Conservation (phyloP, 345 rosid species). For the Hibiscus syriacus region DNA sequence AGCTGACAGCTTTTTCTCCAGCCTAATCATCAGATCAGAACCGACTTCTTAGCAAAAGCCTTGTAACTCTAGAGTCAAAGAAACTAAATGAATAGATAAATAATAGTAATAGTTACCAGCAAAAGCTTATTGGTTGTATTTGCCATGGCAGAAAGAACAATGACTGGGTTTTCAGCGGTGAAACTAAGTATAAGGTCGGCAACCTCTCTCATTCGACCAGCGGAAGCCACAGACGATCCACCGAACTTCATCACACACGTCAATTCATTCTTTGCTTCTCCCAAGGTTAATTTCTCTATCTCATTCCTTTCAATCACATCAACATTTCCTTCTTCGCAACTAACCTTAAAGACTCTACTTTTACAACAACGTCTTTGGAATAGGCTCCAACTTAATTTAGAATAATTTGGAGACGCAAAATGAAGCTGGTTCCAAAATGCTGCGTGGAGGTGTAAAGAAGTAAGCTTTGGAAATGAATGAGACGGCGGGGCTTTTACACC, state of each 20-base stretch:
- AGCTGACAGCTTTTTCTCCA: constrained; percentile 88
- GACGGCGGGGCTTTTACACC: constrained; percentile 6
- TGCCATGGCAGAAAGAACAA: constrained; percentile 98
- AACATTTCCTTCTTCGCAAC: constrained; percentile 23
- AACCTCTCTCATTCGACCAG: constrained; percentile 80
- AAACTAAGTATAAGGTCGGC: constrained; percentile 76
- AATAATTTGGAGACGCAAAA: constrained; percentile 9
- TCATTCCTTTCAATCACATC: constrained; percentile 34
- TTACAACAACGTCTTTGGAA: constrained; percentile 7
- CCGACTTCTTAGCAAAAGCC: not conserved
- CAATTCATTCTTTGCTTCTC: constrained; percentile 35
- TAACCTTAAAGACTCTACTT: constrained; percentile 23
- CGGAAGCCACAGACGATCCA: constrained; percentile 84
- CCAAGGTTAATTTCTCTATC: constrained; percentile 7
- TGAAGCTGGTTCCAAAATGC: constrained; percentile 12
- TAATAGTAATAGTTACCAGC: constrained; percentile 33
- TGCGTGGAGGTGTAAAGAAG: constrained; percentile 8
- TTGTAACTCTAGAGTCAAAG: not conserved
- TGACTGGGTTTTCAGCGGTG: constrained; percentile 68
- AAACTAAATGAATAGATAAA: not conserved
- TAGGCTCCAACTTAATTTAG: not conserved
- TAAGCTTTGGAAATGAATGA: not conserved
- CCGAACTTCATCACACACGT: constrained; percentile 95
- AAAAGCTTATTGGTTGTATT: constrained; percentile 89
- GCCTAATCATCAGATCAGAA: constrained; percentile 40